Evolutionary conservation across 1,284 basidiomycete species (phyloP), one percentile per base, ranked within the genome.

Genomic region (Fistulinella cinereoalba): DNA sequence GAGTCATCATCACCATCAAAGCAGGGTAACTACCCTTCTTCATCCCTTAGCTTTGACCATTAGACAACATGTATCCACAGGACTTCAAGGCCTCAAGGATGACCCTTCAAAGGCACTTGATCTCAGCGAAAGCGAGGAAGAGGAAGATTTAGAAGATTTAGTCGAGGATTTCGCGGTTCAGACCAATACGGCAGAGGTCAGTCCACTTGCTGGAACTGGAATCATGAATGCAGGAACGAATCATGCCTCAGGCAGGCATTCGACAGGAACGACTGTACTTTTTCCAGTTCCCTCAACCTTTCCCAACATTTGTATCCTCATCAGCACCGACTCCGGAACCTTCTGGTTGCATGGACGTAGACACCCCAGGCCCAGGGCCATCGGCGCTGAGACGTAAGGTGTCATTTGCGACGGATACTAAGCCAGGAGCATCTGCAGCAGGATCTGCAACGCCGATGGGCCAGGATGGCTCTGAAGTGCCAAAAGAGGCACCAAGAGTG

Each of bases 201-300:
- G 64, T 54, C 44, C 39, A 15, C 34, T 22, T 29, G 25, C 41
- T 38, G 46, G 28, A 47, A 40, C 32, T 33, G 42, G 48, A 18
- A 51, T n/a, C n/a, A n/a, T n/a, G n/a, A n/a, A 34, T 24, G 46
- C 25, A 15, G 9, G 33, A 44, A 48, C 21, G 3, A 21, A 29
- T 1, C 23, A 11, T 28, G 19, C 52, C 25, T 37, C 47, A 52
- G 80, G 76, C 69, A 24, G 63, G 68, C 45, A 56, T 76, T 41
- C 74, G 70, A 58, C 83, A 77, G 72, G 81, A 83, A 62, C 75
- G 83, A 22, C 72, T 97, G 2, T 96, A 91, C 62, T 85, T 94
- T 54, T 96, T 97, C 71, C 94, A 96, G 65, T 96, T 97, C 62
- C 94, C 94, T 0, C 69, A 76, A n/a, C 85, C 90, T 0, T 94